Evolutionary conservation across 140 eudicot genomes (phyloP).

Genomic region (Stevia rebaudiana): DNA sequence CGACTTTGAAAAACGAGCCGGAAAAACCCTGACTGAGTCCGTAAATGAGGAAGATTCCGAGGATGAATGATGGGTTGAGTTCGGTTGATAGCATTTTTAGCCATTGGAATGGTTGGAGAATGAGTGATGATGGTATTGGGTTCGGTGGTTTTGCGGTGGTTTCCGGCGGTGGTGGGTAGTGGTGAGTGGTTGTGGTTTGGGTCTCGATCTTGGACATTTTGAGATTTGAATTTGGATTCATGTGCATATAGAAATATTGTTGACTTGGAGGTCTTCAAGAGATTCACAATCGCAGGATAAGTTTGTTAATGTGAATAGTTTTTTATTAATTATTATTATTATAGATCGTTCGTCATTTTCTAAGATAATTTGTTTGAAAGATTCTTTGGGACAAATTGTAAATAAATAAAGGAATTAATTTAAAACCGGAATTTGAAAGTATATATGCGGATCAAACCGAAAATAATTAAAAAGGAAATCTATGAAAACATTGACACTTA

Average conservation of each 20-base stretch:
- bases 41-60: constrained; percentile 47
- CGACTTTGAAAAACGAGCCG: constrained; percentile 37
- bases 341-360: background rate
- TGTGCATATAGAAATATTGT: constrained; percentile 1
- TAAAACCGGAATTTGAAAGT: too few species aligned
- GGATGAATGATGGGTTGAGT: constrained; percentile 44
- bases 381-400: too few species aligned
- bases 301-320: background rate
- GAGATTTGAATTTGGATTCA: constrained; percentile 16
- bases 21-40: constrained; percentile 56
- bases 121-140: constrained; percentile 26
- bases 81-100: constrained; percentile 34
- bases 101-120: constrained; percentile 57
- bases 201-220: constrained; percentile 32
- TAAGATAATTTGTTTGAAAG: background rate
- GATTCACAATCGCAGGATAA: background rate
- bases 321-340: background rate
- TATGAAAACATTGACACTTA: too few species aligned
- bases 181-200: constrained; percentile 22
- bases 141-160: constrained; percentile 8
- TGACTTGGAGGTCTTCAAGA: constrained; percentile 27
- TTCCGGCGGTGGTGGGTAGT: constrained; percentile 24
- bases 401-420: too few species aligned
- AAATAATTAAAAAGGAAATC: too few species aligned
- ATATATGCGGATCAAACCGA: too few species aligned